A percentile compares a stretch with the other conserved stretches of the same genome.
These are phyloP conservation scores for Mortierella antarctica DNA, from an alignment of 192 early-diverging fungal species.

Conservation along the genomic window DNA sequence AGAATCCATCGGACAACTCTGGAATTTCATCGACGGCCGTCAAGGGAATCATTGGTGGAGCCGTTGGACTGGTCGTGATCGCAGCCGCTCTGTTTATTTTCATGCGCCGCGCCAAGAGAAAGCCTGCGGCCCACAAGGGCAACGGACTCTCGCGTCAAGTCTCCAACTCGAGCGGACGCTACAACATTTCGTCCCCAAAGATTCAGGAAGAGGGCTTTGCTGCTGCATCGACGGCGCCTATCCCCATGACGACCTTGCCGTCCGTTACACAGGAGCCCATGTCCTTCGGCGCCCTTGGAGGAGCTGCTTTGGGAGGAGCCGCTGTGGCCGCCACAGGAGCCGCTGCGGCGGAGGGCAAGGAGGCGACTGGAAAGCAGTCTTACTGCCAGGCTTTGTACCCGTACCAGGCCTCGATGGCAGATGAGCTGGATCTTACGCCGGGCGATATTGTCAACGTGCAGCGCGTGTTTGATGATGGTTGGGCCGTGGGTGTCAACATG, in stretches of 20 bases:
- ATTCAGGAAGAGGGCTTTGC: conserved; percentile 38
- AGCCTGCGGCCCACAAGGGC: conserved; percentile 3
- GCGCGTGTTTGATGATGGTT: conserved; percentile 88
- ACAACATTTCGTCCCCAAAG: conserved; percentile 46
- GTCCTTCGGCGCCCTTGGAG: not conserved
- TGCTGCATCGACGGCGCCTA: conserved; percentile 15
- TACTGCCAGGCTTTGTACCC: conserved; percentile 57
- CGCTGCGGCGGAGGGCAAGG: conserved; percentile 11
- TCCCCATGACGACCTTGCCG: conserved; percentile 40
- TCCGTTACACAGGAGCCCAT: conserved; percentile 1
- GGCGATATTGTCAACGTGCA: conserved; percentile 80
- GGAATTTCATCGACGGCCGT: conserved; percentile 7
- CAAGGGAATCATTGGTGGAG: conserved; percentile 34
- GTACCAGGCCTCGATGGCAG: conserved; percentile 75
- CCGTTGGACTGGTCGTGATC: conserved; percentile 24
- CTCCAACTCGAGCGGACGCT: conserved; percentile 38
- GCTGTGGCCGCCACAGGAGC: conserved; percentile 3
- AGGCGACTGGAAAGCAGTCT: conserved; percentile 27
- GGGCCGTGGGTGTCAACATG: conserved; percentile 87
- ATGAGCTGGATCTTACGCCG: conserved; percentile 78
- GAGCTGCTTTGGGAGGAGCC: conserved; percentile 1
- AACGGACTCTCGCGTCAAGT: conserved; percentile 15
- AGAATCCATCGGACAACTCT: not conserved
- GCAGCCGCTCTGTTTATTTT: conserved; percentile 11
- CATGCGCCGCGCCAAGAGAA: conserved; percentile 11